Evolutionary conservation across 345 rosid species (phyloP).

Genomic region (Hirschfeldia incana): DNA sequence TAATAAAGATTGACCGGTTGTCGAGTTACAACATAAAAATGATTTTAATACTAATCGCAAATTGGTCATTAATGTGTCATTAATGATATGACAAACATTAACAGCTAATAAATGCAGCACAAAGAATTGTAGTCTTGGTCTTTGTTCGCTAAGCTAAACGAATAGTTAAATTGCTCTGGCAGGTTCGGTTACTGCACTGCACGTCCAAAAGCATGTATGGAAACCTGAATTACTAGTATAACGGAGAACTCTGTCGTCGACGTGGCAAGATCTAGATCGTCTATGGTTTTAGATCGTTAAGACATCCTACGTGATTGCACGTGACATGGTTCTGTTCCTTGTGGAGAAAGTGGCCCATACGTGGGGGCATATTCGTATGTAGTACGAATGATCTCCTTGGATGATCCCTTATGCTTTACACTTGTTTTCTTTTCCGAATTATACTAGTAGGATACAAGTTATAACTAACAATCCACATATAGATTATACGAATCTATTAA

Average conservation of each 20-base stretch:
- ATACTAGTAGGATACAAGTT: not conserved
- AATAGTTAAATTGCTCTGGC: conserved; percentile 14
- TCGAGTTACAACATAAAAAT: not conserved
- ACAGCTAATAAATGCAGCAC: conserved; percentile 17
- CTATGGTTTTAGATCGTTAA: conserved; percentile 12
- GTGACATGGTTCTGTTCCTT: conserved; percentile 30
- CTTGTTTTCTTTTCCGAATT: conserved; percentile 14
- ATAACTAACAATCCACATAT: conserved; percentile 8
- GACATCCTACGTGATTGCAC: conserved; percentile 22
- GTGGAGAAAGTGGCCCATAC: conserved; percentile 41
- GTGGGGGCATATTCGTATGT: conserved; percentile 40
- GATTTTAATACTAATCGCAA: not conserved
- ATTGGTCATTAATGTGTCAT: conserved; percentile 13
- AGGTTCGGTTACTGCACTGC: conserved; percentile 34
- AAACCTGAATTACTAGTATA: not conserved
- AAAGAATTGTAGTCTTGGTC: conserved; percentile 8
- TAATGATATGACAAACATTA: conserved; percentile 24
- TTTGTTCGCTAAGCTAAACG: conserved; percentile 8
- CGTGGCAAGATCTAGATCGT: conserved; percentile 34
- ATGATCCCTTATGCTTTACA: conserved; percentile 35
- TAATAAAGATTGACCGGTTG: not conserved
- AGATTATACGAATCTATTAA: not conserved
- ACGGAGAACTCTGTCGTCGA: conserved; percentile 2
- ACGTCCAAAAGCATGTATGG: conserved; percentile 32
- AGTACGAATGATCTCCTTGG: conserved; percentile 31